phyloP scores from a whole-genome alignment of 2,329 filamentous ascomycete species.

The Tolypocladium nubicola region DNA sequence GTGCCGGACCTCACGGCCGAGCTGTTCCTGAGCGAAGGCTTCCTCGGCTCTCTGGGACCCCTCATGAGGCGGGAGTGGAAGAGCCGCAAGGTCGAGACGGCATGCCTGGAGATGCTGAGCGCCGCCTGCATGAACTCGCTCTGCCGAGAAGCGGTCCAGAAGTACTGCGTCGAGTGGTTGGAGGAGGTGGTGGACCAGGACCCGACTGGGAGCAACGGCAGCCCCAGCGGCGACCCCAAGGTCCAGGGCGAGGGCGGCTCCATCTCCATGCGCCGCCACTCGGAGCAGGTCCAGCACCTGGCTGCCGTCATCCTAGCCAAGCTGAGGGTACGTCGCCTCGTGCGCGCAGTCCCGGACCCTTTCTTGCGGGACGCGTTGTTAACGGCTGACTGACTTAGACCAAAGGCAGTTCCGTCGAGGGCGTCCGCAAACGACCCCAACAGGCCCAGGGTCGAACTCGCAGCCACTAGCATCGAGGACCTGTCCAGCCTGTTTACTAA shows the following conservation, averaged over 20 bases:
- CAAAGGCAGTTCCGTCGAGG: constrained; percentile 44
- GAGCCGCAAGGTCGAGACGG: constrained; percentile 75
- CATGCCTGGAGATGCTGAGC: constrained; percentile 80
- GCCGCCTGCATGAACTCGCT: constrained; percentile 77
- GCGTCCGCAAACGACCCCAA: constrained; percentile 25
- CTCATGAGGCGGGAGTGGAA: constrained; percentile 74
- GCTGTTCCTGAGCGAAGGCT: constrained; percentile 82
- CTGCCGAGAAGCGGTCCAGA: constrained; percentile 74
- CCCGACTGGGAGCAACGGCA: constrained; percentile 41
- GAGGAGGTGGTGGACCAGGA: constrained; percentile 72
- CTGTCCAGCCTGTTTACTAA: constrained; percentile 53
- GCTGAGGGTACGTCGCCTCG: constrained; percentile 34
- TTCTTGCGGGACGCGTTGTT: constrained; percentile 9
- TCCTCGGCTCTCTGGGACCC: constrained; percentile 65
- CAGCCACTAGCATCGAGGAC: constrained; percentile 54
- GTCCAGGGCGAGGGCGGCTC: constrained; percentile 50
- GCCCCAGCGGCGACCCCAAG: constrained; percentile 41
- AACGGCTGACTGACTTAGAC: constrained; percentile 37
- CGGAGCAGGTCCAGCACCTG: constrained; percentile 49
- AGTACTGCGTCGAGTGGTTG: constrained; percentile 80
- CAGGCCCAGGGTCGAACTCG: constrained; percentile 37
- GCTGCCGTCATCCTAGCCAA: constrained; percentile 72
- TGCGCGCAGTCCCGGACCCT: not conserved
- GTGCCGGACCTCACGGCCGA: constrained; percentile 63
- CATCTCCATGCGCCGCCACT: constrained; percentile 50